Conservation (phyloP, 352 stramenopile species). For the Pythium myriotylum region DNA sequence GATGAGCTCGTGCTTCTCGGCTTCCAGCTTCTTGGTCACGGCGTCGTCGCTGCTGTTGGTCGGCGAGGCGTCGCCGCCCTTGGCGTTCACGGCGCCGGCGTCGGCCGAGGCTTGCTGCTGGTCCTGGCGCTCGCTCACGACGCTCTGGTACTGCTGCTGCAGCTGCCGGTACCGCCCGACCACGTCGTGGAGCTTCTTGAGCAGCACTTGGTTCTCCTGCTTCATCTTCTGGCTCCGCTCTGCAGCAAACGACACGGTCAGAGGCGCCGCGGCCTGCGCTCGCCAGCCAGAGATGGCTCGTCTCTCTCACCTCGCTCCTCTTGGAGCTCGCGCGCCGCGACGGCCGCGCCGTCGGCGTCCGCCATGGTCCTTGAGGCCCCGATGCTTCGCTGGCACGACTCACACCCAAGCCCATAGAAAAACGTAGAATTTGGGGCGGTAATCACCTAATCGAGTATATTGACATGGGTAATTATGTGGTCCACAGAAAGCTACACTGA, state of each 20-base stretch:
- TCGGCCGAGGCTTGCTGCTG: constrained; percentile 24
- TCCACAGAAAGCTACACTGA: constrained; percentile 1
- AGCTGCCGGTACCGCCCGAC: constrained; percentile 54
- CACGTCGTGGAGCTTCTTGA: constrained; percentile 60
- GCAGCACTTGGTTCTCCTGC: constrained; percentile 58
- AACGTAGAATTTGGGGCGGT: not conserved
- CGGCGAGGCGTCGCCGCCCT: constrained; percentile 18
- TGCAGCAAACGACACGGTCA: constrained; percentile 12
- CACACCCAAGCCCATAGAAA: constrained; percentile 14
- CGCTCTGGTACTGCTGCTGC: constrained; percentile 49
- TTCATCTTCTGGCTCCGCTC: constrained; percentile 43
- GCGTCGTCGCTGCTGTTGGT: constrained; percentile 30
- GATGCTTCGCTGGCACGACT: constrained; percentile 21
- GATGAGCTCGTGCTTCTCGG: constrained; percentile 73
- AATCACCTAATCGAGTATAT: constrained; percentile 17
- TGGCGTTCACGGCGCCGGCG: not conserved
- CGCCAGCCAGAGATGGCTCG: not conserved
- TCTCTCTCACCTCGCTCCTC: constrained; percentile 22
- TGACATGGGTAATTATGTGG: constrained; percentile 7
- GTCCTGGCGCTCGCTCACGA: constrained; percentile 30
- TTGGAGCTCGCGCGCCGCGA: constrained; percentile 18
- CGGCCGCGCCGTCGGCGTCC: constrained; percentile 16
- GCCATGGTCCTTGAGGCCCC: constrained; percentile 16
- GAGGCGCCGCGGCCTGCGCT: not conserved
- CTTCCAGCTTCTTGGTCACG: constrained; percentile 52